A percentile compares a stretch with the other conserved stretches of the same genome.
These are phyloP conservation scores for Ascochyta pisi DNA, from an alignment of 2,329 filamentous ascomycete species.

Conservation along the genomic window DNA sequence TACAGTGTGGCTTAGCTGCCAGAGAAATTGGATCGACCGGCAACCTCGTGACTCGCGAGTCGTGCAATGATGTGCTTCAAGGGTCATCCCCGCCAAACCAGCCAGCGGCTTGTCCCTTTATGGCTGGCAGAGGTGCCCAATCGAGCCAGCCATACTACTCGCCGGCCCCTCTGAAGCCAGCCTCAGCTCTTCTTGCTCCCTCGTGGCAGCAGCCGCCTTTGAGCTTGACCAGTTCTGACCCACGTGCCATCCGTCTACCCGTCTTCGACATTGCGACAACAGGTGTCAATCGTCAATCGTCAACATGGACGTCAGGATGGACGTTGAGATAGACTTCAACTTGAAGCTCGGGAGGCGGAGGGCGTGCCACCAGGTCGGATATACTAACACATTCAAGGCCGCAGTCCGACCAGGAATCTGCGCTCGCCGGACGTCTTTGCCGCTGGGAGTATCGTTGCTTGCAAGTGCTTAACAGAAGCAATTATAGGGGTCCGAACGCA, in stretches of 20 bases:
- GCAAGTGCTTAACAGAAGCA: conserved; percentile 23
- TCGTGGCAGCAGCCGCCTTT: conserved; percentile 8
- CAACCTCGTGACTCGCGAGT: conserved; percentile 12
- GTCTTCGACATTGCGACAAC: neutral
- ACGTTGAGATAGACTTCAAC: conserved; percentile 18
- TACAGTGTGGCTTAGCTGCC: conserved; percentile 3
- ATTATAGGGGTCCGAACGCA: conserved; percentile 22
- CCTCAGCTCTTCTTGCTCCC: conserved; percentile 4
- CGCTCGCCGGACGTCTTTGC: conserved; percentile 4
- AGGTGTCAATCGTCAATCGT: neutral
- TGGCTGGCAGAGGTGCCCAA: conserved; percentile 6
- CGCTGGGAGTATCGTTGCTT: conserved; percentile 26
- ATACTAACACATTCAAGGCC: conserved; percentile 9
- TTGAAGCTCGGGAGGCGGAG: conserved; percentile 12
- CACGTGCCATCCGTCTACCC: neutral
- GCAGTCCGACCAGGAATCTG: conserved; percentile 10
- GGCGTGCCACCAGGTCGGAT: conserved; percentile 16
- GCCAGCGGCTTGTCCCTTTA: conserved; percentile 1
- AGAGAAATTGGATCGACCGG: conserved; percentile 20
- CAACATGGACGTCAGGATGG: neutral
- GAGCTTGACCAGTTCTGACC: neutral
- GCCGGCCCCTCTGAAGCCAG: conserved; percentile 14
- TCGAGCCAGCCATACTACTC: conserved; percentile 1
- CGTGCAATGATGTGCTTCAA: conserved; percentile 15
- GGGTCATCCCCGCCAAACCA: conserved; percentile 10